Base-by-base conservation (phyloP, 495 filamentous ascomycete genomes). In the Penicillium ucsense region DNA sequence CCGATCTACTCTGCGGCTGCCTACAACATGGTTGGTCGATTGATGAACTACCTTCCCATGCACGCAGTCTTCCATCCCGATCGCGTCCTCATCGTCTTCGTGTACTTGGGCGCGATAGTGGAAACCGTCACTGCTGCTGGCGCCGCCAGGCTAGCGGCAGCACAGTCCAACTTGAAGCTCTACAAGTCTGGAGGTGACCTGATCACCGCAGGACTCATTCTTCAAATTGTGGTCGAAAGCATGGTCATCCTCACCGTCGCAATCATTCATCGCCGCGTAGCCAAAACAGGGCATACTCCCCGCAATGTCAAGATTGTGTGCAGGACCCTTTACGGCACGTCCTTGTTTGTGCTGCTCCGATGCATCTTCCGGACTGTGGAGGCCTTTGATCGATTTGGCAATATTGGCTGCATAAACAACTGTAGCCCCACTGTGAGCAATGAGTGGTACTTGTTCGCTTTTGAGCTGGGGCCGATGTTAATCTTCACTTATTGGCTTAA, bases 1-100 rank as follows among this genome's bases (percentile, higher is more conserved):
- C 76, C 74, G 1, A 55, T 80, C 12, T 77, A 73, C 55, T 78
- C 78, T 0, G 78, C 78, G 6, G 71, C 77, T 0, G 75, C 78
- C 9, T 81, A 81, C 57, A 82, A 79, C 60, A 61, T 75, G 27
- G 67, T 82, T 32, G 78, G 72, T 0, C 70, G 77, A 4, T 43
- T 81, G n/a, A 74, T 80, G 55, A 55, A 69, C 53, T 68, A 66
- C 43, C 58, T 74, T 28, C 68, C 59, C 32, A 62, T 70, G 67
- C 59, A 67, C 51, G 57, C 71, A 28, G 62, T 66, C 3, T 50
- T 74, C 7, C 59, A 70, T 43, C 69, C 68, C 6, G 56, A 64
- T 39, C 64, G 66, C 2, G 63, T 71, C 27, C 48, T 65, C 8
- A 55, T 55, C 10, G 46, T 58, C 32, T 72, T 71, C 48, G 48